A percentile compares a stretch with the other conserved stretches of the same genome.
phyloP scores from a whole-genome alignment of 2,329 filamentous ascomycete species.

The Diaporthe sp. region DNA sequence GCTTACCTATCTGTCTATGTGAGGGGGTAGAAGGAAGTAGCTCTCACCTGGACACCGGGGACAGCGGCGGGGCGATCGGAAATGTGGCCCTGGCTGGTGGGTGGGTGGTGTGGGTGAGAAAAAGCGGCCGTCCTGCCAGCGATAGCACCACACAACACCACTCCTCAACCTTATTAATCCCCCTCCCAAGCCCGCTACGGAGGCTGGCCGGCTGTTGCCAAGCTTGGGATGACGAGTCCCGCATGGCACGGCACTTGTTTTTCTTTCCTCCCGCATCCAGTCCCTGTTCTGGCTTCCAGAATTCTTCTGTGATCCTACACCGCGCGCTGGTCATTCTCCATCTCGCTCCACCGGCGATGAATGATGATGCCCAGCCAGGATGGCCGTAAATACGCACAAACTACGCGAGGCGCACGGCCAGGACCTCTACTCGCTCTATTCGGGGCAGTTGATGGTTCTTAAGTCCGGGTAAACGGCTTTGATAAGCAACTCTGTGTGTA shows the following conservation, averaged over 20 bases:
- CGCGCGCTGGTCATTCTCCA: background rate
- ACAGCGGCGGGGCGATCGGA: slow-evolving; percentile 7
- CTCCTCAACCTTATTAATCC: background rate
- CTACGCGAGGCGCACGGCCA: slow-evolving; percentile 12
- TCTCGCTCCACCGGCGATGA: background rate
- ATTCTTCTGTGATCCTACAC: background rate
- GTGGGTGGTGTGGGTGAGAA: slow-evolving; percentile 3
- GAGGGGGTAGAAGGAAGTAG: background rate
- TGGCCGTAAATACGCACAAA: slow-evolving; percentile 28
- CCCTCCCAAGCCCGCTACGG: slow-evolving; percentile 25
- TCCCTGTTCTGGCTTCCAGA: background rate
- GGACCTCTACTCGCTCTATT: background rate
- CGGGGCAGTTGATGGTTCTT: background rate
- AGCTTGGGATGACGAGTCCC: slow-evolving; percentile 23
- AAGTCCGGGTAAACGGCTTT: slow-evolving; percentile 16
- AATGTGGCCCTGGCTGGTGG: background rate
- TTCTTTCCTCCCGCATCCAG: background rate
- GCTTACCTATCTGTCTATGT: background rate
- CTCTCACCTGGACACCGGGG: background rate
- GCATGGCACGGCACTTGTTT: slow-evolving; percentile 5
- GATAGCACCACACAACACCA: background rate
- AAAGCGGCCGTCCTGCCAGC: slow-evolving; percentile 9
- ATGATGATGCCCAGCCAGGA: slow-evolving; percentile 10
- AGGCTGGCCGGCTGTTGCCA: slow-evolving; percentile 18
- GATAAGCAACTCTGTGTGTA: slow-evolving; percentile 16